Evolutionary conservation across 441 rosid species (phyloP), one percentile per base, ranked within the genome.

Genomic region (Gossypium gossypioides): DNA sequence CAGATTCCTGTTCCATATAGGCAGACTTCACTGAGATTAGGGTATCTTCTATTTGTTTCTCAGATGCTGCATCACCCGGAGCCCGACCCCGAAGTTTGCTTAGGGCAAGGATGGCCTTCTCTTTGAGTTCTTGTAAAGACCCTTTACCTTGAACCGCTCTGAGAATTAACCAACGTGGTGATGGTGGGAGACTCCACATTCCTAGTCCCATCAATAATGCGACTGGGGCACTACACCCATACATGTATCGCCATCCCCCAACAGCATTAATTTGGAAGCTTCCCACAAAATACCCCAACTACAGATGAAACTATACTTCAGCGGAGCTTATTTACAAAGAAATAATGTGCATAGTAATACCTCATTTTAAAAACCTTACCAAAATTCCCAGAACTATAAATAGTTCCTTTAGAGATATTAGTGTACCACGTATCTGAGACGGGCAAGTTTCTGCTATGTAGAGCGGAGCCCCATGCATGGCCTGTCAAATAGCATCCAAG

Each of bases 391-490:
- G 78, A 66, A 92, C 97, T 80, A 92, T 92, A 81, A 94, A 94
- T 52, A 90, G 93, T 76, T 92, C 97, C 77, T 92, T 92, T 8
- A 94, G 82, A 68, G 99, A 94, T 76, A 94, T 85, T 15, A 94
- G 81, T 72, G 97, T 94, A 84, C 99, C 99, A 67, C 97, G 96
- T 78, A 92, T 94, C 83, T 90, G 91, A 82, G 99, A 86, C 3
- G 97, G 99, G 75, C 97, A 94, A 67, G 99, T 94, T 83, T 94
- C 97, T 65, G 99, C 97, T 62, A 94, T 92, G 80, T 92, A 94
- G 34, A 94, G 94, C 52, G 99, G 99, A 83, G 96, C 97, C 25
- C 99, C 99, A 24, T 92, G 99, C 99, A 94, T 94, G 62, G 97
- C 97, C 99, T 94, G 84, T 75, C 55, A 80, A 71, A 78, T 42